Conservation (phyloP, 225 moss, liverwort and hornwort genomes). For the Sphagnum contortum region DNA sequence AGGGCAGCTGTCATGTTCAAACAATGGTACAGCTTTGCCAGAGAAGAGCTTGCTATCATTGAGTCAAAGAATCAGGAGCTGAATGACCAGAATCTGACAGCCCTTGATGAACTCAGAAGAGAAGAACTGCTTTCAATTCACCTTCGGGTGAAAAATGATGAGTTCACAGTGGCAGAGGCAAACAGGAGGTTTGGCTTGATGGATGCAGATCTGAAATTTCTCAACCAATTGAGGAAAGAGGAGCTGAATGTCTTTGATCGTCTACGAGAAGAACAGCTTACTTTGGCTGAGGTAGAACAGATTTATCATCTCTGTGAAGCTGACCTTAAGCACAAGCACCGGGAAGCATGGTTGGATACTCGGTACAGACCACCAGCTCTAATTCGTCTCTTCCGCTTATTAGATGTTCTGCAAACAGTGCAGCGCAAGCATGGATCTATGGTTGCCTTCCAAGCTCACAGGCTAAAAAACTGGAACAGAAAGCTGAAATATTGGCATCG, state of each 20-base stretch:
- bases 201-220: constrained; percentile 8
- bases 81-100: constrained; percentile 3
- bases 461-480: constrained; percentile 9
- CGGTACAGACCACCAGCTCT: constrained; percentile 10
- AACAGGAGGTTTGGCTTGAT: constrained; percentile 2
- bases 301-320: constrained; percentile 11
- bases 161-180: constrained; percentile 8
- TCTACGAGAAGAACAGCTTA: constrained; percentile 9
- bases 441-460: constrained; percentile 13
- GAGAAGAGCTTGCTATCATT: constrained; percentile 10
- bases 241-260: constrained; percentile 3
- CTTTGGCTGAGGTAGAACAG: constrained; percentile 11
- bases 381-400: constrained; percentile 9
- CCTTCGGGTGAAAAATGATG: constrained; percentile 3
- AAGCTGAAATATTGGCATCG: constrained; percentile 12
- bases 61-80: constrained; percentile 7
- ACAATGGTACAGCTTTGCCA: constrained; percentile 11
- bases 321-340: constrained; percentile 5
- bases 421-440: constrained; percentile 10
- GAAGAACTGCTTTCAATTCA: constrained; percentile 5
- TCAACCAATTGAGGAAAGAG: constrained; percentile 14
- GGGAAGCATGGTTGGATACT: constrained; percentile 11
- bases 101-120: constrained; percentile 5
- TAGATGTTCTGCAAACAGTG: constrained; percentile 11
- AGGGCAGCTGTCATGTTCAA: constrained; percentile 5